Conservation (phyloP, 2,329 filamentous ascomycete genomes). For the Colletotrichum sp. region DNA sequence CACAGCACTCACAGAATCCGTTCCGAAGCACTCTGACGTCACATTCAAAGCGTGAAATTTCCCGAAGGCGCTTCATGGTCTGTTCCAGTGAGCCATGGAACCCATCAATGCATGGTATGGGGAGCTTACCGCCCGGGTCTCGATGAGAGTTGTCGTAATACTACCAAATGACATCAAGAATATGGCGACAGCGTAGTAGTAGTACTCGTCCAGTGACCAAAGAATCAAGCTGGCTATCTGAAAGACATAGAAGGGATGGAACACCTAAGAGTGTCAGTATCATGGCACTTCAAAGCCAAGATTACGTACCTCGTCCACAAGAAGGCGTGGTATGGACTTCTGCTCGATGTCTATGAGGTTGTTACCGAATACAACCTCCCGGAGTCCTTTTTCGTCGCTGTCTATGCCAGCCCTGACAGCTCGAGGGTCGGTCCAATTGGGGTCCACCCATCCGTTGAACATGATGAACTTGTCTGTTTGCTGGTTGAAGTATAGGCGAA, state of each 20-base stretch:
- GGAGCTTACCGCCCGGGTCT: constrained; percentile 77
- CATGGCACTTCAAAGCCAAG: neutral
- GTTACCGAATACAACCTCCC: constrained; percentile 85
- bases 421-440: constrained; percentile 81
- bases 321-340: constrained; percentile 80
- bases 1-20: constrained; percentile 78
- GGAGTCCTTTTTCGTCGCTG: constrained; percentile 82
- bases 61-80: constrained; percentile 88
- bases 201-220: constrained; percentile 96
- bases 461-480: constrained; percentile 87
- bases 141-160: constrained; percentile 86
- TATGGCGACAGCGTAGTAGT: constrained; percentile 96
- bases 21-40: constrained; percentile 92
- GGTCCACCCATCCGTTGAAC: constrained; percentile 92
- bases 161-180: constrained; percentile 94
- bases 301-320: constrained; percentile 79
- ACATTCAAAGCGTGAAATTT: constrained; percentile 94
- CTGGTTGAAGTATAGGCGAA: constrained; percentile 91
- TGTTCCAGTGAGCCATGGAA: constrained; percentile 33
- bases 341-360: constrained; percentile 95
- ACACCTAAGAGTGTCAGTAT: constrained; percentile 61
- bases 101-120: neutral
- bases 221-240: constrained; percentile 92
- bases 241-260: constrained; percentile 98
- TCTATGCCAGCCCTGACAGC: constrained; percentile 81